Evolutionary conservation across 202 grass and related monocot species (phyloP), one percentile per base, ranked within the genome.

Genomic region (Schoenoplectus tabernaemontani): DNA sequence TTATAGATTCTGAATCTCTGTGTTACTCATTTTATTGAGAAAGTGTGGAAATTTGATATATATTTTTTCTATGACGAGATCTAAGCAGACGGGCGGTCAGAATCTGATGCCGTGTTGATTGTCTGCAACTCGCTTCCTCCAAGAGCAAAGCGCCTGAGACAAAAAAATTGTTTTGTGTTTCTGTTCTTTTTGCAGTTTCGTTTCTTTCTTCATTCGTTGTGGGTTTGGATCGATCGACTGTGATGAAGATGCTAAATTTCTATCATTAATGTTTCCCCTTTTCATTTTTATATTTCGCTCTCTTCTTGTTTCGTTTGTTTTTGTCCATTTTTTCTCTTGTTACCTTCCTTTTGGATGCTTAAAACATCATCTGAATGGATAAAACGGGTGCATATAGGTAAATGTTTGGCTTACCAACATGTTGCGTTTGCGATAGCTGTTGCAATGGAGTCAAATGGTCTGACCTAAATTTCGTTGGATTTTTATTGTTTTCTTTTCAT

Each of bases 81-180:
- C 7, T 19, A 91, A 91, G 91, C 93, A 97, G 93, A 93, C 93
- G 93, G 93, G 93, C 93, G 93, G 93, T 97, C 93, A 88, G 93
- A 97, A 89, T 82, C 90, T 97, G 94, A 95, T 99, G 92, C 92
- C 91, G 56, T 89, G 96, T 99, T 95, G 96, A 99, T 80, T 57
- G 92, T 99, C 92, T 99, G 96, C 88, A 79, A 41, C 38, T 64
- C 78, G 79, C 77, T 78, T 87, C 80, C 81, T 78, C 60, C 59
- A 54, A 13, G 44, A 57, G 74, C 81, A 53, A 68, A 58, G 85
- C 92, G 69, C 80, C 89, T 81, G 86, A 89, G 91, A 86, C 77
- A 87, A 77, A 54, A 23, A 42, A 22, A 57, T 1, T 41, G 23
- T 4, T 39, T 68, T 33, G 37, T 28, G 5, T 68, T 67, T 70